Evolutionary conservation across 768 basidiomycete species (phyloP), one percentile per base, ranked within the genome.

Genomic region (Chlorophyllum brunneum): DNA sequence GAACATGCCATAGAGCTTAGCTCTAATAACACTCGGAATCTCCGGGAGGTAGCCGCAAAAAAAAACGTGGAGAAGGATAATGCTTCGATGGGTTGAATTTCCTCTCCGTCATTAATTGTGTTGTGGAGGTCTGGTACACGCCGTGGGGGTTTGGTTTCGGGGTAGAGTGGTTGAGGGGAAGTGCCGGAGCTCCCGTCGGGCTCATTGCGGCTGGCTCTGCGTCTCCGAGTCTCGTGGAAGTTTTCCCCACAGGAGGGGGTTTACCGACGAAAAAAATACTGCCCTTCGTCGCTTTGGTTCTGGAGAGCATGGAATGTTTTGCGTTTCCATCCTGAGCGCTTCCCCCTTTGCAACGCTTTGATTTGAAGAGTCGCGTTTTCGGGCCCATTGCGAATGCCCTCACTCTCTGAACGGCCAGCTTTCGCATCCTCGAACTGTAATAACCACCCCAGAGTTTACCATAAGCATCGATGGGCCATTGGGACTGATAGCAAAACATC

Each of bases 401-500:
- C n/a, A n/a, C n/a, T n/a, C n/a, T n/a, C n/a, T n/a, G n/a, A n/a
- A n/a, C n/a, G n/a, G n/a, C n/a, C n/a, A n/a, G n/a, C 48, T 18
- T 30, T 51, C 37, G 43, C 54, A 45, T 16, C 18, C 7, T 48
- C 36, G 7, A 49, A 36, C 23, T 50, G 7, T 30, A 40, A 4
- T 16, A 51, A 22, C 13, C 24, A 22, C 16, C 29, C 48, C 48
- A 49, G 37, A 30, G 2, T 29, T 30, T 38, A 8, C 36, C 48
- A n/a, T 49, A 49, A n/a, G 48, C 27, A 22, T 49, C 48, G 10
- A 39, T 22, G 20, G 48, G 45, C 55, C 55, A 54, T 16, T 47
- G 48, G 16, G 16, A 13, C 15, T 18, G 18, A n/a, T 44, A 46
- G 4, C 30, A 20, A 34, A 11, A 26, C 38, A 54, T 24, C 30